Evolutionary conservation across 2,329 filamentous ascomycete genomes (phyloP).

Genomic region (Colletotrichum falcatum): DNA sequence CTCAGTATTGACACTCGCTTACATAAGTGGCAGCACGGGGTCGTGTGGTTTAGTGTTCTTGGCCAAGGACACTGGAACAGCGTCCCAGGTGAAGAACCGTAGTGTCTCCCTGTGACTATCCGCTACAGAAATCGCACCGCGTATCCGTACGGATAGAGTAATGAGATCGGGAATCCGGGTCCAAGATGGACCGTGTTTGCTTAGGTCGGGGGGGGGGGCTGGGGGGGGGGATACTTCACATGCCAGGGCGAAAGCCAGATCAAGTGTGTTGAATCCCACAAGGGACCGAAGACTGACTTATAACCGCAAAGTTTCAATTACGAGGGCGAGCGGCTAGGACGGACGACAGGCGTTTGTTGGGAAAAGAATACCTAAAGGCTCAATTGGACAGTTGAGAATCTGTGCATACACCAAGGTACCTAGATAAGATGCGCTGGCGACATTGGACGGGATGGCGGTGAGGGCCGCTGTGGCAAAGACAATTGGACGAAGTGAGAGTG

Average conservation of each 20-base stretch:
- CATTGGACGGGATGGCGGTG: slow-evolving; percentile 35
- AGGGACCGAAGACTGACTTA: slow-evolving; percentile 1
- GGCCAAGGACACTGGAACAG: slow-evolving; percentile 3
- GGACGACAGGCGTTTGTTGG: background rate
- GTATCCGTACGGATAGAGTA: background rate
- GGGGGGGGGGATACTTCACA: slow-evolving; percentile 20
- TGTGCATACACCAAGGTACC: background rate
- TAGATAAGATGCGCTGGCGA: slow-evolving; percentile 32
- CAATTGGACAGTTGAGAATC: background rate
- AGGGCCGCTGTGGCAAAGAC: slow-evolving; percentile 7
- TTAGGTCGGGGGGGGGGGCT: slow-evolving; percentile 5
- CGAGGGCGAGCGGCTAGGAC: background rate
- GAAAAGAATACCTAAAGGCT: background rate
- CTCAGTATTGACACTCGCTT: slow-evolving; percentile 14
- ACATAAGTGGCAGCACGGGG: slow-evolving; percentile 17
- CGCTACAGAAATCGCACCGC: slow-evolving; percentile 1
- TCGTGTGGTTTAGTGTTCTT: slow-evolving; percentile 13
- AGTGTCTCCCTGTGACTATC: background rate
- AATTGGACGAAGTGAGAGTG: background rate
- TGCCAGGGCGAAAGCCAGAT: slow-evolving; percentile 9
- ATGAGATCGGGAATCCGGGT: background rate
- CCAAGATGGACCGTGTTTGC: slow-evolving; percentile 6
- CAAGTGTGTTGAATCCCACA: slow-evolving; percentile 3
- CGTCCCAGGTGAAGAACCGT: slow-evolving; percentile 2
- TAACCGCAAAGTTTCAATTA: slow-evolving; percentile 17